Evolutionary conservation across 768 basidiomycete species (phyloP).

Genomic region (Lentinus brumalis): DNA sequence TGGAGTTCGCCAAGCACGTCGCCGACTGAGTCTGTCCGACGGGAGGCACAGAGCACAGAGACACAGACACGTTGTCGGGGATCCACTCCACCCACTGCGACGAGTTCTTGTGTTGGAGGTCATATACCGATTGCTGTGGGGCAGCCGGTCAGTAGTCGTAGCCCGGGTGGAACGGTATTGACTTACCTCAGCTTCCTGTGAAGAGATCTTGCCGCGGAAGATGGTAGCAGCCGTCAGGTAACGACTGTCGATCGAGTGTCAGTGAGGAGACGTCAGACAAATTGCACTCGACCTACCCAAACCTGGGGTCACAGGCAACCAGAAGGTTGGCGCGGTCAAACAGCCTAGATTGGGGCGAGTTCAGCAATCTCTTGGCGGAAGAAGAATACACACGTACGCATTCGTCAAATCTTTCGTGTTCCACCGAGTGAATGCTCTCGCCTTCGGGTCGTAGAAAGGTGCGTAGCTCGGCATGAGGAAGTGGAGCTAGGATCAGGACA

Average conservation of each 20-base stretch:
- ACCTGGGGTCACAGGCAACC: conserved; percentile 80
- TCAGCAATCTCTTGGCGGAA: too few species aligned
- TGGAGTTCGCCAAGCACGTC: conserved; percentile 75
- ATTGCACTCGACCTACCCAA: conserved; percentile 51
- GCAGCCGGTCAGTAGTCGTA: conserved; percentile 10
- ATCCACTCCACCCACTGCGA: conserved; percentile 89
- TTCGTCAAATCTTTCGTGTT: conserved; percentile 72
- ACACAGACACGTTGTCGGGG: conserved; percentile 86
- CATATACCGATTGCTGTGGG: conserved; percentile 62
- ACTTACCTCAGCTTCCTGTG: conserved; percentile 55
- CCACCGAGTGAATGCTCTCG: conserved; percentile 58
- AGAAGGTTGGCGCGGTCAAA: conserved; percentile 82
- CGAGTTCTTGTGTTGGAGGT: conserved; percentile 77
- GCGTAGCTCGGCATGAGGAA: conserved; percentile 97
- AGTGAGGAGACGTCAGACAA: not conserved
- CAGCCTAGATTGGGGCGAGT: conserved; percentile 43
- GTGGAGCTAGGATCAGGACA: conserved; percentile 63
- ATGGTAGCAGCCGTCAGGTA: conserved; percentile 88
- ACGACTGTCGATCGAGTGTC: conserved; percentile 47
- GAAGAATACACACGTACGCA: conserved; percentile 49
- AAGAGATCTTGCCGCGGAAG: conserved; percentile 82
- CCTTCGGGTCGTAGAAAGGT: conserved; percentile 75
- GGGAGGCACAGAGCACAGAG: conserved; percentile 80
- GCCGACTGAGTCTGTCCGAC: conserved; percentile 77
- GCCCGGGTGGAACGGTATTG: not conserved